phyloP scores from a whole-genome alignment of 1,284 basidiomycete species.

The Caloboletus firmus region DNA sequence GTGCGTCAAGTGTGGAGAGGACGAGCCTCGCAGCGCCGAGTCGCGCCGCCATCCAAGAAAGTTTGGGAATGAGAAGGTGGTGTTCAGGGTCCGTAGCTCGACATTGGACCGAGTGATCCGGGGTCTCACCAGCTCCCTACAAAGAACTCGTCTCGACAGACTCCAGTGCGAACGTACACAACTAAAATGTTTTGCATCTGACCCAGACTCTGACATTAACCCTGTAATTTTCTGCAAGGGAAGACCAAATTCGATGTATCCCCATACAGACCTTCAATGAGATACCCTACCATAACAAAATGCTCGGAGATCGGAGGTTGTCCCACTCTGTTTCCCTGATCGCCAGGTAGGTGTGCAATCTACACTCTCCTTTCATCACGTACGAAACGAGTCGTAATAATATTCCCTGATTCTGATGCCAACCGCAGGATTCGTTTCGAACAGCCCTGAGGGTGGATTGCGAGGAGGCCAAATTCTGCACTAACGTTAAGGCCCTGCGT shows the following conservation, averaged over 20 bases:
- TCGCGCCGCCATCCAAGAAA: slow-evolving; percentile 11
- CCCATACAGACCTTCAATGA: not conserved
- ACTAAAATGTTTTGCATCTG: not conserved
- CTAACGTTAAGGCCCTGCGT: not conserved
- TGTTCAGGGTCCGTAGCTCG: slow-evolving; percentile 20
- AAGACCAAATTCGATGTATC: not conserved
- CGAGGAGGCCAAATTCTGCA: not conserved
- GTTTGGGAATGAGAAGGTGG: slow-evolving; percentile 10
- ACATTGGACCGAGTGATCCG: not conserved
- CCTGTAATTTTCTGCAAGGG: not conserved
- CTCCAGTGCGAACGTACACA: too few species aligned
- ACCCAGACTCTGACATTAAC: too few species aligned
- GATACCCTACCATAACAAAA: not conserved
- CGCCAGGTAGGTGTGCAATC: not conserved
- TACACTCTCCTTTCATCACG: not conserved
- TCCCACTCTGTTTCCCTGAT: not conserved
- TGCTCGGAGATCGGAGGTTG: not conserved
- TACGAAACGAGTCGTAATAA: not conserved
- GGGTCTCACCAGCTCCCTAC: too few species aligned
- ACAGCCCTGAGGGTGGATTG: not conserved
- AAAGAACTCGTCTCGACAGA: too few species aligned
- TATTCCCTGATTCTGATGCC: not conserved
- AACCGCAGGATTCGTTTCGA: not conserved
- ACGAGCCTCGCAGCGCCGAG: slow-evolving; percentile 8
- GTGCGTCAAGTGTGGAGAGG: slow-evolving; percentile 4